Percentiles rank a stretch among this genome's conserved stretches.
Evolutionary conservation across 2,329 filamentous ascomycete genomes (phyloP).

Genomic region (Venturia pyrina): DNA sequence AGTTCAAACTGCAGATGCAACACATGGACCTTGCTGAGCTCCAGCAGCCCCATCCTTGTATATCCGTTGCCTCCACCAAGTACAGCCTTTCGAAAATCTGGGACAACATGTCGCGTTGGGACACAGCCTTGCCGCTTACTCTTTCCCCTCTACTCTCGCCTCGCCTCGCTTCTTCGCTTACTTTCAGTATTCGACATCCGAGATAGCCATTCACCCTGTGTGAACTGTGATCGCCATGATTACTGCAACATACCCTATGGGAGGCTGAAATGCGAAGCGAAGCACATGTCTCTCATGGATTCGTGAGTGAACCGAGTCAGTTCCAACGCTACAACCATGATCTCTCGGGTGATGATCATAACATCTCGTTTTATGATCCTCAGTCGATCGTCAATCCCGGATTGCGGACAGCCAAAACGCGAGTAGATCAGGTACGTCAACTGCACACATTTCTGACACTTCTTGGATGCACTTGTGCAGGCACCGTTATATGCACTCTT

Average conservation of each 20-base stretch:
- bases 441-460: too few species aligned
- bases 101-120: neutral
- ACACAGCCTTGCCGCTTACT: neutral
- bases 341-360: neutral
- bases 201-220: neutral
- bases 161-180: neutral
- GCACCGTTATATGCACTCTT: neutral
- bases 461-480: neutral
- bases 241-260: neutral
- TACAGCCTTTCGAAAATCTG: neutral
- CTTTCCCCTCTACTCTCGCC: neutral
- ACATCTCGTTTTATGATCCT: neutral
- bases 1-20: neutral
- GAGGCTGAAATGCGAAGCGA: neutral
- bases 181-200: neutral
- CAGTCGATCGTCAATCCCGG: neutral
- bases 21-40: neutral
- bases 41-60: neutral
- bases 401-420: neutral
- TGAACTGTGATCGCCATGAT: neutral
- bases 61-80: neutral
- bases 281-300: too few species aligned
- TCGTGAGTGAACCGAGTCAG: too few species aligned
- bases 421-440: neutral
- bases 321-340: neutral